phyloP scores from a whole-genome alignment of 2,329 filamentous ascomycete species.

The Trichoderma sp. region DNA sequence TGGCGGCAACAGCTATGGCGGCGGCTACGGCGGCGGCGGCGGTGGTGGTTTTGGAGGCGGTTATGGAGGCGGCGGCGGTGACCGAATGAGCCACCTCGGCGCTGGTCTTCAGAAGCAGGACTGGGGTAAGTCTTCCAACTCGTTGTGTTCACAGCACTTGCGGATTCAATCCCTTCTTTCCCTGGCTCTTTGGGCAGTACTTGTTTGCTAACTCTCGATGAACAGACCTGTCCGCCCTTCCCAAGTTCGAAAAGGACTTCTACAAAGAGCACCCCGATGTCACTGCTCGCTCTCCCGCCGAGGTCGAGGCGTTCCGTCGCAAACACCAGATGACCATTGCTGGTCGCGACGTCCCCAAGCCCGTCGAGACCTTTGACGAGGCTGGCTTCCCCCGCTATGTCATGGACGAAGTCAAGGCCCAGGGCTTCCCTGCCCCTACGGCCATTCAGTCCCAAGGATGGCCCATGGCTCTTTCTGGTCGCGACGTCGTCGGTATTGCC shows the following conservation, averaged over 20 bases:
- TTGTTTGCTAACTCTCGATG: conserved; percentile 32
- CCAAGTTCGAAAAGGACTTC: conserved; percentile 99
- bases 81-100: conserved; percentile 92
- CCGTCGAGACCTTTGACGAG: conserved; percentile 96
- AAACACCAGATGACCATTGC: conserved; percentile 82
- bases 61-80: conserved; percentile 66
- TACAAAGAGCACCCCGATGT: conserved; percentile 94
- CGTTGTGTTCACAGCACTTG: not conserved
- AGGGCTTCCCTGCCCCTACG: conserved; percentile 91
- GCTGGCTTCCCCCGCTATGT: conserved; percentile 96
- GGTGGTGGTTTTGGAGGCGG: conserved; percentile 44
- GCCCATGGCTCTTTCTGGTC: conserved; percentile 98
- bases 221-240: conserved; percentile 72
- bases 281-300: conserved; percentile 68
- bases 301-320: conserved; percentile 86
- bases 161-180: not conserved
- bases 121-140: conserved; percentile 68
- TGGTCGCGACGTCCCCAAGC: conserved; percentile 82
- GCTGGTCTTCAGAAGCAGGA: conserved; percentile 82
- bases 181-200: not conserved
- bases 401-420: conserved; percentile 97
- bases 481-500: conserved; percentile 97
- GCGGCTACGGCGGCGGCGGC: conserved; percentile 40
- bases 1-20: conserved; percentile 37
- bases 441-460: conserved; percentile 98